These are phyloP conservation scores for Centrapalus pauciflorus DNA, from an alignment of 129 eudicot species.

Conservation along the genomic window DNA sequence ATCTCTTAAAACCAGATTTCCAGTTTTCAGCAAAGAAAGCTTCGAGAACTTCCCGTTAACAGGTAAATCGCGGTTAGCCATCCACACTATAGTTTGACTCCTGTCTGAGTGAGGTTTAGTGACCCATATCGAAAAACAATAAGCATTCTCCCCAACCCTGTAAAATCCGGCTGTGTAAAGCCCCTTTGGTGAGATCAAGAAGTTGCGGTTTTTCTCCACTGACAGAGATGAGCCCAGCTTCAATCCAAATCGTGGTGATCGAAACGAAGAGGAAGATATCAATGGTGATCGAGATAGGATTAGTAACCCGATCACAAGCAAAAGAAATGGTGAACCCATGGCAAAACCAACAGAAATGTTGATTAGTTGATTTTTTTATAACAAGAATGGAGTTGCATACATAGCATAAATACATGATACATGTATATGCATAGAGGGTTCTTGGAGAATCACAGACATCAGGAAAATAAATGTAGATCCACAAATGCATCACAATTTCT, in stretches of 20 bases:
- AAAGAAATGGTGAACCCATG: background rate
- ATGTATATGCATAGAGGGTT: too few species aligned
- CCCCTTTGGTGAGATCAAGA: constrained; percentile 21
- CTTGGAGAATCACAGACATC: too few species aligned
- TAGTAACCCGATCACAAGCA: background rate
- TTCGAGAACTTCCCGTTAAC: constrained; percentile 33
- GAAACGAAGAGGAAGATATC: background rate
- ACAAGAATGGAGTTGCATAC: too few species aligned
- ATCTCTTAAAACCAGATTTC: constrained; percentile 31
- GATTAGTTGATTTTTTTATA: too few species aligned
- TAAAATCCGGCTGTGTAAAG: constrained; percentile 32
- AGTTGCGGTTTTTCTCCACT: constrained; percentile 9
- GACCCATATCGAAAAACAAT: constrained; percentile 30
- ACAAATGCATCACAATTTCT: too few species aligned
- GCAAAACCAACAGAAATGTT: too few species aligned
- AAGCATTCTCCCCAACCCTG: constrained; percentile 31
- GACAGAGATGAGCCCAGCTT: constrained; percentile 20
- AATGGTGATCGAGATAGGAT: background rate
- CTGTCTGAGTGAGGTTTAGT: constrained; percentile 9
- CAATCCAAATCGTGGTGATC: background rate
- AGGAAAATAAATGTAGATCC: too few species aligned
- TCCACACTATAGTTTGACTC: constrained; percentile 30
- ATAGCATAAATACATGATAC: too few species aligned
- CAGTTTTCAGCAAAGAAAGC: constrained; percentile 16
- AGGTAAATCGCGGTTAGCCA: constrained; percentile 45